These are phyloP conservation scores for Beverwykella pulmonaria DNA, from an alignment of 495 filamentous ascomycete species.

Conservation along the genomic window DNA sequence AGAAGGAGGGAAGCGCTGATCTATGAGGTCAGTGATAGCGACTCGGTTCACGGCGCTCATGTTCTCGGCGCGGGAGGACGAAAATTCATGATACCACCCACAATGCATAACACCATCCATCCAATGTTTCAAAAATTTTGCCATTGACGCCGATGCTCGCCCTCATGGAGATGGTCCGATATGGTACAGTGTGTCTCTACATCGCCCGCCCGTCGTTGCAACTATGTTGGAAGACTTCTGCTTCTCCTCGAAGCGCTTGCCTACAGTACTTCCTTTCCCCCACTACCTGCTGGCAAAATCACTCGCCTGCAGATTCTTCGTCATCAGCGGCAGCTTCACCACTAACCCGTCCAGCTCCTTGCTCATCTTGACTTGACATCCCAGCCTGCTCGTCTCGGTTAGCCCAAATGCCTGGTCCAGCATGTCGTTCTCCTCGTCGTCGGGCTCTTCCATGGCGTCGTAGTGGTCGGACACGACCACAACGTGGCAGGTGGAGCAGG, in stretches of 20 bases:
- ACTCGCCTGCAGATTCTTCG: constrained; percentile 91
- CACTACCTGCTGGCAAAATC: constrained; percentile 69
- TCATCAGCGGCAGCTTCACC: constrained; percentile 88
- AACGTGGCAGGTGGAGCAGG: constrained; percentile 96
- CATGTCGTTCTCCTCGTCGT: constrained; percentile 99
- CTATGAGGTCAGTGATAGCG: constrained; percentile 5
- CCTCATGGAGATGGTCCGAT: constrained; percentile 16
- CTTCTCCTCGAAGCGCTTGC: neutral
- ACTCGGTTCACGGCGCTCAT: neutral
- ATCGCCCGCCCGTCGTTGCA: neutral
- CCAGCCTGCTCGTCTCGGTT: constrained; percentile 93
- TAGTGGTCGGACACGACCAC: constrained; percentile 83
- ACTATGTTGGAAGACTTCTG: neutral
- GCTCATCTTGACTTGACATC: constrained; percentile 91
- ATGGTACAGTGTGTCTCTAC: constrained; percentile 8
- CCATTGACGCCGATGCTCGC: neutral
- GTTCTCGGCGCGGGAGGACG: neutral
- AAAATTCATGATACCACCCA: constrained; percentile 11
- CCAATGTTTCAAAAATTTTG: neutral
- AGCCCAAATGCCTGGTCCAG: constrained; percentile 93
- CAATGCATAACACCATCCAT: constrained; percentile 4
- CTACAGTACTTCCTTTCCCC: neutral
- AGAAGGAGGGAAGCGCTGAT: constrained; percentile 43
- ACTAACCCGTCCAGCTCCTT: constrained; percentile 84
- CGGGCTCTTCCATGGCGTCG: constrained; percentile 88